Percentiles rank a stretch among this genome's conserved stretches.
Evolutionary conservation across 2,329 filamentous ascomycete genomes (phyloP).

Genomic region (Reticulascus tulasneorum): DNA sequence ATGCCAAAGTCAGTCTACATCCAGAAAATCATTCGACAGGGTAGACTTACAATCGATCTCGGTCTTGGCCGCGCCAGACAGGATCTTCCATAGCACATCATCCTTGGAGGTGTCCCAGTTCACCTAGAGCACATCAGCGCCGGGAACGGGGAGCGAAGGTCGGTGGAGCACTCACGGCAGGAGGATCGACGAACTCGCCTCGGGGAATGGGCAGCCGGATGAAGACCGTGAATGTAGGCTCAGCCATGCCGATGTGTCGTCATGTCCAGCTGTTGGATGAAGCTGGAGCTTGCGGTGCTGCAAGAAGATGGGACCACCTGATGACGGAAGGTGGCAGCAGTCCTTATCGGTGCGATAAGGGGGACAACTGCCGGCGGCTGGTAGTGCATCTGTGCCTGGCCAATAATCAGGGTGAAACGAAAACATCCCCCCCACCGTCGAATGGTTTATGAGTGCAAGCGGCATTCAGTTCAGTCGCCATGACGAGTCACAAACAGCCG

Average conservation of each 20-base stretch:
- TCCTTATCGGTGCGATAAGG: no score
- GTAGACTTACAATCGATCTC: conserved; percentile 77
- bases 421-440: no score
- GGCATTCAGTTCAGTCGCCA: no score
- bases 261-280: no score
- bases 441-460: no score
- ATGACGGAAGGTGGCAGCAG: no score
- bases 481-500: no score
- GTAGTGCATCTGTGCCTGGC: no score
- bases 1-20: conserved; percentile 6
- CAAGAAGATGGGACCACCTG: no score
- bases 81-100: conserved; percentile 81
- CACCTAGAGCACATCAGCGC: conserved; percentile 50
- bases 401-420: no score
- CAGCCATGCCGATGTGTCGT: conserved; percentile 43
- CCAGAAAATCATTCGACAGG: background rate
- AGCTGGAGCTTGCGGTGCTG: no score
- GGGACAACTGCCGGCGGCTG: no score
- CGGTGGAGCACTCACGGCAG: conserved; percentile 59
- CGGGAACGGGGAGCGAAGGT: conserved; percentile 7
- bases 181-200: conserved; percentile 85
- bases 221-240: conserved; percentile 69
- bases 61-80: conserved; percentile 75
- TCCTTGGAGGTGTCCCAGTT: conserved; percentile 88
- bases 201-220: conserved; percentile 86